Conservation (phyloP, 805 yeast genomes). For the Pichia nakasei region DNA sequence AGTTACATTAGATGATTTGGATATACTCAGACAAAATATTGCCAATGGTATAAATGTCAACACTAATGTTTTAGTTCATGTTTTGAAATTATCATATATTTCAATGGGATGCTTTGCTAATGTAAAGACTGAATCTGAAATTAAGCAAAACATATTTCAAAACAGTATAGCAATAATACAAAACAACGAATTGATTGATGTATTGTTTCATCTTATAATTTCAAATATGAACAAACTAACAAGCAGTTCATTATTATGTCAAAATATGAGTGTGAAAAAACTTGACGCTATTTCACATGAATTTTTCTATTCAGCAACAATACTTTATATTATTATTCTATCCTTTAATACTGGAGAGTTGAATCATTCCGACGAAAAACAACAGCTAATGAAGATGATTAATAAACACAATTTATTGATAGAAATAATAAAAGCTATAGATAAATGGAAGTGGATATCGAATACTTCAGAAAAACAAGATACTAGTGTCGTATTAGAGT, state of each 20-base stretch:
- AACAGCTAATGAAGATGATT: conserved; percentile 7
- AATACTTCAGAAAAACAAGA: conserved; percentile 18
- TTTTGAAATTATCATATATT: conserved; percentile 5
- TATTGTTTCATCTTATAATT: conserved; percentile 7
- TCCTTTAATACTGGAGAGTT: conserved; percentile 9
- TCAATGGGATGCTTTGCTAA: conserved; percentile 9
- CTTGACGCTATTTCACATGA: conserved; percentile 18
- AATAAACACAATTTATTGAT: conserved; percentile 32
- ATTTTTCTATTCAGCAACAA: conserved; percentile 24
- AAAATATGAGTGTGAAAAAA: conserved; percentile 2
- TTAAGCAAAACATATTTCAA: conserved; percentile 17
- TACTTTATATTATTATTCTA: conserved; percentile 17
- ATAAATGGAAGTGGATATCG: conserved; percentile 55
- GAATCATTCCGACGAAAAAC: conserved; percentile 4
- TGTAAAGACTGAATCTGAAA: conserved; percentile 12
- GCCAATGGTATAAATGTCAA: background rate
- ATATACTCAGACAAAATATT: background rate
- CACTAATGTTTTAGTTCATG: background rate
- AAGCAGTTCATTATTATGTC: conserved; percentile 16
- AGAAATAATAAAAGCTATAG: conserved; percentile 41
- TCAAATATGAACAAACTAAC: conserved; percentile 13
- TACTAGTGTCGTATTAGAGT: conserved; percentile 8
- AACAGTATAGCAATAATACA: conserved; percentile 18
- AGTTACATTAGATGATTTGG: background rate
- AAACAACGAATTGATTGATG: conserved; percentile 7